Percentiles rank a stretch among this genome's conserved stretches.
Conservation (phyloP, 2,329 filamentous ascomycete species). For the Cladophialophora psammophila region DNA sequence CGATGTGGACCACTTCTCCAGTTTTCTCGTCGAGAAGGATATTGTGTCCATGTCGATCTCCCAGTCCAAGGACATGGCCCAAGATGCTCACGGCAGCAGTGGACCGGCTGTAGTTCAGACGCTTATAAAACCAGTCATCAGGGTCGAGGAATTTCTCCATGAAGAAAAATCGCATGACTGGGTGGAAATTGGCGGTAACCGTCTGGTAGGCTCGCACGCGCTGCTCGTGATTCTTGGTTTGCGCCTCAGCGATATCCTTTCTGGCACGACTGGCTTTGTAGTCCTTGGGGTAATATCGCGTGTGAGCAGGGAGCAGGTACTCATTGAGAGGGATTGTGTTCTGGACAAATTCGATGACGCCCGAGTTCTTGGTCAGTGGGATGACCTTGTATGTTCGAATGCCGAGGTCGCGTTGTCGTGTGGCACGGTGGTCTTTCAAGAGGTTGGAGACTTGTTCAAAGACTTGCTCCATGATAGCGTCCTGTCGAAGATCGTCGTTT, state of each 20-base stretch:
- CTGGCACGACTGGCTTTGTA: constrained; percentile 78
- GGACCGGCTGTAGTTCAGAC: constrained; percentile 89
- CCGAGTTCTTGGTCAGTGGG: constrained; percentile 81
- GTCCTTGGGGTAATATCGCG: constrained; percentile 84
- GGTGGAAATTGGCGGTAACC: constrained; percentile 82
- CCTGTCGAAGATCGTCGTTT: constrained; percentile 93
- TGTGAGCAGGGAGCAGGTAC: constrained; percentile 89
- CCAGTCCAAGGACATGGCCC: constrained; percentile 88
- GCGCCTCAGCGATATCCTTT: constrained; percentile 77
- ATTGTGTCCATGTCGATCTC: constrained; percentile 95
- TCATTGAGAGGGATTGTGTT: constrained; percentile 92
- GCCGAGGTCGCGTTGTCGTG: constrained; percentile 84
- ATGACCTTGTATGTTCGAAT: constrained; percentile 98
- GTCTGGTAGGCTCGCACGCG: constrained; percentile 78
- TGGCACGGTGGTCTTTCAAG: constrained; percentile 82
- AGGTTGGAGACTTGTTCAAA: constrained; percentile 95
- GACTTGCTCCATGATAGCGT: constrained; percentile 99
- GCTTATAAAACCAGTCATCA: constrained; percentile 91
- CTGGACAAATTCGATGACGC: constrained; percentile 95
- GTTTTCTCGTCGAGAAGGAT: constrained; percentile 89
- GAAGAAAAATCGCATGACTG: constrained; percentile 96
- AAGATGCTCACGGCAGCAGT: constrained; percentile 96
- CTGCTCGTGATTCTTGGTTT: constrained; percentile 71
- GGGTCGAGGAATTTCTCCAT: constrained; percentile 93
- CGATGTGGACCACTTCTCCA: constrained; percentile 95